Percentiles rank a stretch among this genome's conserved stretches.
phyloP scores from a whole-genome alignment of 2,329 filamentous ascomycete genomes.

The Colletotrichum agaves region DNA sequence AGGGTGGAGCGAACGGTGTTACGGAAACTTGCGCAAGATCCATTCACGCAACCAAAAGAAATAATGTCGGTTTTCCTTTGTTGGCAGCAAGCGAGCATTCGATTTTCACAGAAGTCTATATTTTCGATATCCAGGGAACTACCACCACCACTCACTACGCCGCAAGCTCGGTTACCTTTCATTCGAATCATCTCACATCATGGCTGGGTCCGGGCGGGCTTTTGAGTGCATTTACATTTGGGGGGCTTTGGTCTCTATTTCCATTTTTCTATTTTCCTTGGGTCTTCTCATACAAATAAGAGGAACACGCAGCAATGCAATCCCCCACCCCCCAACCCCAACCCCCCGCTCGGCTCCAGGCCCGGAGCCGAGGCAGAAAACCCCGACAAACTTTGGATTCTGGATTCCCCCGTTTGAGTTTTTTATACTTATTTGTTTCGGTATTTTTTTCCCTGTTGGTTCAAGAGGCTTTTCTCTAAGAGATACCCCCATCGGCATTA shows the following conservation, averaged over 20 bases:
- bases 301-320: constrained; percentile 74
- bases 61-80: constrained; percentile 40
- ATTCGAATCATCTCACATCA: constrained; percentile 56
- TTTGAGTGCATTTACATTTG: constrained; percentile 65
- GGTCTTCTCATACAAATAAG: constrained; percentile 58
- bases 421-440: constrained; percentile 45
- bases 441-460: constrained; percentile 48
- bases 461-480: constrained; percentile 56
- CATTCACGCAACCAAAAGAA: constrained; percentile 43
- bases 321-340: no score
- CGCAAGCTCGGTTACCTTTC: constrained; percentile 45
- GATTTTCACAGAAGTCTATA: constrained; percentile 46
- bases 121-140: constrained; percentile 53
- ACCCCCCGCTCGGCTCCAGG: constrained; percentile 55
- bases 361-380: constrained; percentile 55
- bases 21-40: constrained; percentile 50
- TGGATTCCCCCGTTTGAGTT: constrained; percentile 51
- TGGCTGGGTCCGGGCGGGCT: constrained; percentile 65
- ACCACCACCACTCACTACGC: constrained; percentile 61
- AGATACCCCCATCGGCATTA: constrained; percentile 50
- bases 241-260: constrained; percentile 55
- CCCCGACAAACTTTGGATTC: constrained; percentile 50
- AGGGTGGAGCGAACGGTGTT: constrained; percentile 51
- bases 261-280: constrained; percentile 45
- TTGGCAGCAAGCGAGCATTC: constrained; percentile 58